Evolutionary conservation across 805 yeast genomes (phyloP).

Genomic region (Yamadazyma endophytica): DNA sequence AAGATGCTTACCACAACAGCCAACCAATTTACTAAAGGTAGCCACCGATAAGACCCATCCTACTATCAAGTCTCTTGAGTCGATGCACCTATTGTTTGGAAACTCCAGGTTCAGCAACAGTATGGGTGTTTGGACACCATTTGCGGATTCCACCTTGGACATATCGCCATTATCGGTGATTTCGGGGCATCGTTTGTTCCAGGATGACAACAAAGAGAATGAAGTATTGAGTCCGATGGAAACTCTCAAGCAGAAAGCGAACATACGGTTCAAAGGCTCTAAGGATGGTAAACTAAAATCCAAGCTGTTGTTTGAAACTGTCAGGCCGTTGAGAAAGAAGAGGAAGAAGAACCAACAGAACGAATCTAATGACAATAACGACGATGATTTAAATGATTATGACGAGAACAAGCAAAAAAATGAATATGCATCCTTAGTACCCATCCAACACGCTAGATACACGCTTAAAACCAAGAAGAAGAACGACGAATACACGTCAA

Average conservation of each 20-base stretch:
- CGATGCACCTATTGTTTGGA: slow-evolving; percentile 58
- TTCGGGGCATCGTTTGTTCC: slow-evolving; percentile 33
- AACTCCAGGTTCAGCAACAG: slow-evolving; percentile 58
- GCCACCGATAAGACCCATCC: slow-evolving; percentile 32
- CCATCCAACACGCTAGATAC: slow-evolving; percentile 53
- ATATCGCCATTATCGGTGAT: slow-evolving; percentile 53
- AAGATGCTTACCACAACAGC: slow-evolving; percentile 43
- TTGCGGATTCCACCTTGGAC: slow-evolving; percentile 67
- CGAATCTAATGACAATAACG: slow-evolving; percentile 9
- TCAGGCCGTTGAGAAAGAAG: slow-evolving; percentile 3
- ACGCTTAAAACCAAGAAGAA: slow-evolving; percentile 32
- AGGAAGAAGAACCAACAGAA: slow-evolving; percentile 13
- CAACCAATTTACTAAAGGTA: slow-evolving; percentile 37
- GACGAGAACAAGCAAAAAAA: slow-evolving; percentile 16
- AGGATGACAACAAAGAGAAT: slow-evolving; percentile 6
- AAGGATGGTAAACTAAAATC: slow-evolving; percentile 30
- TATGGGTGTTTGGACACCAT: slow-evolving; percentile 69
- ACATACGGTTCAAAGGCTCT: slow-evolving; percentile 60
- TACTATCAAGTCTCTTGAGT: slow-evolving; percentile 43
- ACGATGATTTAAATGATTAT: slow-evolving; percentile 12
- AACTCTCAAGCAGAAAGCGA: slow-evolving; percentile 40
- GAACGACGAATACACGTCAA: slow-evolving; percentile 14
- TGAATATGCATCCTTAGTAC: slow-evolving; percentile 52
- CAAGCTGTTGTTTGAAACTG: slow-evolving; percentile 36
- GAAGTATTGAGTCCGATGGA: slow-evolving; percentile 1